A percentile compares a stretch with the other conserved stretches of the same genome.
phyloP scores from a whole-genome alignment of 805 yeast genomes.

The Lipomyces orientalis region DNA sequence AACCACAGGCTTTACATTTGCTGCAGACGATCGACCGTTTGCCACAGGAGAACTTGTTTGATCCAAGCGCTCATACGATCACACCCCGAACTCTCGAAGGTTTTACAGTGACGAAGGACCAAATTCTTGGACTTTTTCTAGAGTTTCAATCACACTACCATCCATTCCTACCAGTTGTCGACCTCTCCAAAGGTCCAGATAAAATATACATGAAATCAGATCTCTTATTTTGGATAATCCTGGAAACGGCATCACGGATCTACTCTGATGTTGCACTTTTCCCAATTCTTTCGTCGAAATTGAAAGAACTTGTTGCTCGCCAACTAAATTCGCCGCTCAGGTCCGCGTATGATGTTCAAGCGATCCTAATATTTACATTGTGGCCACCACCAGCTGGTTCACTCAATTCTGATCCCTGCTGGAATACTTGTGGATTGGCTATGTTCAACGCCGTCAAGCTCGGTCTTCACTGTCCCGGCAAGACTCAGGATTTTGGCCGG shows the following conservation, averaged over 20 bases:
- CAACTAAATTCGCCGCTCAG: constrained; percentile 52
- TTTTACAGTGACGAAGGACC: constrained; percentile 62
- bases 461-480: constrained; percentile 85
- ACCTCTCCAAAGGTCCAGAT: constrained; percentile 81
- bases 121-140: constrained; percentile 64
- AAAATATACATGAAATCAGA: constrained; percentile 79
- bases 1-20: not conserved
- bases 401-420: constrained; percentile 90
- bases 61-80: constrained; percentile 9
- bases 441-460: constrained; percentile 89
- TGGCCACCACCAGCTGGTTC: constrained; percentile 98
- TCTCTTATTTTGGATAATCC: constrained; percentile 89
- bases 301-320: constrained; percentile 35
- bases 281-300: constrained; percentile 23
- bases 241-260: constrained; percentile 82
- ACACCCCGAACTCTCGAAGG: constrained; percentile 75
- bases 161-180: constrained; percentile 85
- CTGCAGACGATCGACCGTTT: not conserved
- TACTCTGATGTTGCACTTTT: constrained; percentile 46
- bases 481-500: constrained; percentile 55
- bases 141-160: constrained; percentile 84
- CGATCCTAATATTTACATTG: constrained; percentile 80
- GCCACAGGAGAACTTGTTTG: not conserved
- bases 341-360: constrained; percentile 92
- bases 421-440: constrained; percentile 95